Evolutionary conservation across 164 flowering plant species (phyloP), one percentile per base, ranked within the genome.

Genomic region (Liriodendron chinense): DNA sequence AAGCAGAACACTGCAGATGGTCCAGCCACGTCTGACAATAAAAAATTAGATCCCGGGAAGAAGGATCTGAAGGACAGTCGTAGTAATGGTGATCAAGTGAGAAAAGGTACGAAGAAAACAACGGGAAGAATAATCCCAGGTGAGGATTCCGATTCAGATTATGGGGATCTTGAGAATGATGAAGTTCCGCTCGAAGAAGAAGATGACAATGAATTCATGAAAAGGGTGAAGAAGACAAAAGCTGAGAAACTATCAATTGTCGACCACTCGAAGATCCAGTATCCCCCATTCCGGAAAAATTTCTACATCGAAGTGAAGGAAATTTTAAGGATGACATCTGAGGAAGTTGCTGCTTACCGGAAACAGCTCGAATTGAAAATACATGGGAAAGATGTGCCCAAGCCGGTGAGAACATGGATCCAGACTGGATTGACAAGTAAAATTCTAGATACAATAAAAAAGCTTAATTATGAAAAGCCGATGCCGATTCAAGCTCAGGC

Each of bases 401-500:
- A 89, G 76, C 99, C 99, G 1, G 68, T 94, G 20, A 92, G 88
- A 83, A 86, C 89, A 12, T 96, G 99, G 99, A 84, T 86, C 74
- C 99, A 96, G 75, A 94, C 94, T 69, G 99, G 99, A 26, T 84
- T 96, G 76, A 83, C 90, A 7, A 88, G 88, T 74, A 96, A 94
- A 80, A 80, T 91, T 12, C 81, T 94, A 80, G 99, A 96, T 72
- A 87, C 85, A 3, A 89, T 96, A 68, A 92, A 85, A 84, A 96
- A 94, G 83, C 87, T 87, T 53, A 91, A 91, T 69, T 96, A 65
- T 86, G 98, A 96, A 70, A 96, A 86, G 83, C 99, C 98, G 16
- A 96, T 94, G 98, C 83, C 97, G 4, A 96, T 96, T 75, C 99
- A 96, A 85, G 89, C 97, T 65, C 99, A 96, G 82, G 93, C 99